A percentile compares a stretch with the other conserved stretches of the same genome.
Evolutionary conservation across 495 filamentous ascomycete genomes (phyloP).

Genomic region (Aspergillus ellipticus): DNA sequence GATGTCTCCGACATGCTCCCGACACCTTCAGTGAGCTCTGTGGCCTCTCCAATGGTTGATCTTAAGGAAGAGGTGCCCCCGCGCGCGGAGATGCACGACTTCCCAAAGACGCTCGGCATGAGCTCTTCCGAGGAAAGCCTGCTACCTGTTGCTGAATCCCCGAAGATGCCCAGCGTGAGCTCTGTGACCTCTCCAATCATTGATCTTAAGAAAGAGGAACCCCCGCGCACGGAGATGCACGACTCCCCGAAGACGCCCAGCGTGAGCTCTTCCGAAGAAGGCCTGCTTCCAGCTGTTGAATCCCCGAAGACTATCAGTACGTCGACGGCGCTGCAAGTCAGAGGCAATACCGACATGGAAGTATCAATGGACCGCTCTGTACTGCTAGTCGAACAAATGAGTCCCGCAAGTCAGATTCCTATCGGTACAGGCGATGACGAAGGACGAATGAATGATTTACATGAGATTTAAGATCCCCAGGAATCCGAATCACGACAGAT

Average conservation of each 20-base stretch:
- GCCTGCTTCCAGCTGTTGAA: neutral
- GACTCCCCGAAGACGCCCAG: neutral
- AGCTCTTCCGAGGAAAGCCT: neutral
- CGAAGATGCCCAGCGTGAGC: neutral
- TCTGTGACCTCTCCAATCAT: neutral
- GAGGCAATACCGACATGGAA: neutral
- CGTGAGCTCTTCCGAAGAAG: neutral
- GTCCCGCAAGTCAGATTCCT: neutral
- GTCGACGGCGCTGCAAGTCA: neutral
- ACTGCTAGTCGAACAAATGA: neutral
- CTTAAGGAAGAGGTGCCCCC: too few relatives aligned
- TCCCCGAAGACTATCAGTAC: neutral
- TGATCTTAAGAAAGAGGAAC: too few relatives aligned
- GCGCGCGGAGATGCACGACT: neutral
- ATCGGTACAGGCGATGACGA: neutral
- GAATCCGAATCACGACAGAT: slow-evolving; percentile 16
- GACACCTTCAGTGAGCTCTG: neutral
- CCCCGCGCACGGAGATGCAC: neutral
- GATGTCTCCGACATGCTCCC: neutral
- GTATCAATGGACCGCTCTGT: neutral
- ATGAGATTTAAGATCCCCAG: slow-evolving; percentile 2
- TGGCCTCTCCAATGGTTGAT: neutral
- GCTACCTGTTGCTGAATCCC: neutral
- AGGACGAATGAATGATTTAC: neutral
- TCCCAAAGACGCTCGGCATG: neutral